Evolutionary conservation across 257 asterid species (phyloP), one percentile per base, ranked within the genome.

Genomic region (Penstemon newberryi): DNA sequence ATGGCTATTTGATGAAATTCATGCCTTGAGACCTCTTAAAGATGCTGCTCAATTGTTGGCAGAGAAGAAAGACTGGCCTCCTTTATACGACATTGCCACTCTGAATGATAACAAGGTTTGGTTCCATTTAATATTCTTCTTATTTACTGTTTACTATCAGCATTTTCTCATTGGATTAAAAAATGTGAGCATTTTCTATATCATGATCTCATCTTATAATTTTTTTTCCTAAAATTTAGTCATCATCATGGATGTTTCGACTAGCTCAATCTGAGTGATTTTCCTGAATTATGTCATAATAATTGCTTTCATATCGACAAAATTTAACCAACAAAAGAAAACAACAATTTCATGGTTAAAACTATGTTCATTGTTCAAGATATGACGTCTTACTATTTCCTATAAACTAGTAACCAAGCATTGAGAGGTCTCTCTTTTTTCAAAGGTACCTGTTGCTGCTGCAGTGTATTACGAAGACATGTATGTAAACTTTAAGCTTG

Each of bases 391-490:
- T 55, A 25, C 37, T 6, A 46, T 41, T 40, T 39, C 40, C 39
- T 0, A 15, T 15, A 4, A 46, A 56, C 9, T 4, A 15, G 13
- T 49, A 46, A 15, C 7, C 6, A 25, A 2, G 15, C 25, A 49
- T 15, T 63, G 19, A 36, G 58, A 40, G 36, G 15, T 42, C 6
- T 13, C 37, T 47, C 49, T 47, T 44, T 71, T 8, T 19, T 9
- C 46, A 19, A 81, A 93, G 99, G 96, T 89, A 50, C 99, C 99
- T 0, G 90, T 89, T 58, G 99, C 96, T 5, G 99, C 99, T 46
- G 94, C 99, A 37, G 97, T 89, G 12, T 93, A 93, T 63, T 90
- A 87, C 4, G 99, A 90, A 67, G 99, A 93, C 73, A 53, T 93
- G 89, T 93, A 90, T 46, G 97, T 93, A 3, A 93, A 89, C 87